These are phyloP conservation scores for Russula dissimulans DNA, from an alignment of 768 basidiomycete genomes.

Conservation along the genomic window DNA sequence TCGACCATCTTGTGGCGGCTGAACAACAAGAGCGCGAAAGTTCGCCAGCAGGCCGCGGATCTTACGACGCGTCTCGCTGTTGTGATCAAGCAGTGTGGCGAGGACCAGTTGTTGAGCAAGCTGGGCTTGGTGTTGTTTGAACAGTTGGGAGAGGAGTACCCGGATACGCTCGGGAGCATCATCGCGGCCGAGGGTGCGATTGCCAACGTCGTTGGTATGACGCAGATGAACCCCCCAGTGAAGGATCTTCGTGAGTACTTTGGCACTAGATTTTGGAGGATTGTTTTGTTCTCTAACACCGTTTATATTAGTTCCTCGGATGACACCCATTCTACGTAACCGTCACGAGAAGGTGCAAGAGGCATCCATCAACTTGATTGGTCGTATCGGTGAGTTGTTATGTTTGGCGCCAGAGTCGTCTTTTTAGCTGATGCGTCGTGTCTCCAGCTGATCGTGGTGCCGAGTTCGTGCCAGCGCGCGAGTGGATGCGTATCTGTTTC, in stretches of 20 bases:
- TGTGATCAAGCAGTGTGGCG: constrained; percentile 98
- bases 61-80: constrained; percentile 91
- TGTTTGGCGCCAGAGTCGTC: neutral
- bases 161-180: constrained; percentile 97
- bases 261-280: neutral
- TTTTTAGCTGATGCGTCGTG: constrained; percentile 4
- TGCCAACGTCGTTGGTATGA: constrained; percentile 99
- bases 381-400: constrained; percentile 63
- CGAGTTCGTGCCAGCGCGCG: constrained; percentile 95
- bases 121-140: constrained; percentile 95
- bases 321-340: constrained; percentile 99
- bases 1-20: constrained; percentile 98
- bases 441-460: constrained; percentile 88
- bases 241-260: constrained; percentile 87
- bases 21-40: constrained; percentile 99
- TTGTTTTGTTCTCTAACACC: neutral
- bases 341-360: constrained; percentile 99
- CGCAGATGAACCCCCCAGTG: constrained; percentile 99
- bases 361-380: constrained; percentile 98
- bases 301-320: constrained; percentile 70
- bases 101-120: constrained; percentile 91
- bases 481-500: constrained; percentile 99
- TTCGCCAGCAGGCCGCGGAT: constrained; percentile 98
- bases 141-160: constrained; percentile 98
- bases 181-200: constrained; percentile 98